Percentiles rank a stretch among this genome's conserved stretches.
These are phyloP conservation scores for Magnolia officinalis DNA, from an alignment of 164 flowering plant genomes.

Conservation along the genomic window DNA sequence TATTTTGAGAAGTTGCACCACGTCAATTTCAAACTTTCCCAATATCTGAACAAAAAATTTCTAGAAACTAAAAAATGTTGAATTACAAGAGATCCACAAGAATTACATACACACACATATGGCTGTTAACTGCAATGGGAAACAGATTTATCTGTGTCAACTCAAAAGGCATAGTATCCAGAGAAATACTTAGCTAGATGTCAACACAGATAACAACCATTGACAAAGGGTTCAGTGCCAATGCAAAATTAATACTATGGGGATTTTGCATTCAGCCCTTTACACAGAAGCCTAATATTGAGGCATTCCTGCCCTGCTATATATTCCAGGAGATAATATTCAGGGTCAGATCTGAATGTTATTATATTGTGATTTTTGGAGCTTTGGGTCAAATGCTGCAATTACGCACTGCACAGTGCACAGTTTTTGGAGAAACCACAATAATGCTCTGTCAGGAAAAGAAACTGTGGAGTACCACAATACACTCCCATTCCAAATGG, in stretches of 20 bases:
- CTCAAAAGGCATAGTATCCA: neutral
- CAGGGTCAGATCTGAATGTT: neutral
- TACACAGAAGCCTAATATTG: neutral
- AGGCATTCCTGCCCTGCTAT: neutral
- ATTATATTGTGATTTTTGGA: neutral
- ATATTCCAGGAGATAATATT: neutral
- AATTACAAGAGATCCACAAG: neutral
- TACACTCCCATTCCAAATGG: neutral
- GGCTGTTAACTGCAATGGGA: neutral
- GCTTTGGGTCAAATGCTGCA: neutral
- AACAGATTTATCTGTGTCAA: neutral
- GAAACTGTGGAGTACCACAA: neutral
- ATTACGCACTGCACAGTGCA: neutral
- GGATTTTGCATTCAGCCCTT: neutral
- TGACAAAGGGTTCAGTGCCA: neutral
- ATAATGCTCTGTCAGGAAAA: neutral
- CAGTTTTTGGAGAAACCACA: neutral
- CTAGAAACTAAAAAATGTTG: neutral
- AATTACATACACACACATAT: no score
- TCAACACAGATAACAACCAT: neutral
- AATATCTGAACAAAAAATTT: neutral
- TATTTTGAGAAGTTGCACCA: neutral
- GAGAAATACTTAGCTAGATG: neutral
- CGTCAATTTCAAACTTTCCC: neutral
- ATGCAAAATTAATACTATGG: neutral